Conservation (phyloP, 2,329 filamentous ascomycete genomes). For the Stachybotrys elegans region DNA sequence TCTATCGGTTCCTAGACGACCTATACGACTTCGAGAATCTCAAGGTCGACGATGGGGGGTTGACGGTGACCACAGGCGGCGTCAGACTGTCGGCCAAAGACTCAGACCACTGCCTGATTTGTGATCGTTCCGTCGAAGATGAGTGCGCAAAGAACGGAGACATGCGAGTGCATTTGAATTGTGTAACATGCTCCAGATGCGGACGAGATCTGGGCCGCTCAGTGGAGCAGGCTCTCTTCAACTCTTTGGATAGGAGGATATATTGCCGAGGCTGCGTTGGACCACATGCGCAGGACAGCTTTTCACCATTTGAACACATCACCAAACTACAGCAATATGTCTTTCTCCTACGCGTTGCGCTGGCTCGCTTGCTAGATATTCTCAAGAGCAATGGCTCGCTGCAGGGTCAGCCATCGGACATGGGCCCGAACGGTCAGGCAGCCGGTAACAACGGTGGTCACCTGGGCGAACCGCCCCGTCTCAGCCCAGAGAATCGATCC, state of each 20-base stretch:
- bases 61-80: slow-evolving; percentile 62
- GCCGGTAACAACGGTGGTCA: slow-evolving; percentile 41
- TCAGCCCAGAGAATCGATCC: slow-evolving; percentile 64
- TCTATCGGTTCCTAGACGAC: slow-evolving; percentile 79
- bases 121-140: slow-evolving; percentile 86
- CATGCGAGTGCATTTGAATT: slow-evolving; percentile 77
- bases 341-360: slow-evolving; percentile 84
- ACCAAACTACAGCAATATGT: slow-evolving; percentile 92
- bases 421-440: slow-evolving; percentile 36
- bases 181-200: slow-evolving; percentile 69
- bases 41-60: slow-evolving; percentile 64
- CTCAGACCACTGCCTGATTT: slow-evolving; percentile 79
- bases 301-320: slow-evolving; percentile 62
- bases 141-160: slow-evolving; percentile 76
- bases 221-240: slow-evolving; percentile 67
- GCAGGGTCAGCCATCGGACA: slow-evolving; percentile 67
- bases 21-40: slow-evolving; percentile 77
- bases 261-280: slow-evolving; percentile 66
- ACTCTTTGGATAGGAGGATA: slow-evolving; percentile 60
- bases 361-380: slow-evolving; percentile 84
- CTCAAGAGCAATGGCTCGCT: slow-evolving; percentile 78
- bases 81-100: slow-evolving; percentile 65
- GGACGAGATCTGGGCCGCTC: slow-evolving; percentile 61
- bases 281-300: slow-evolving; percentile 45
- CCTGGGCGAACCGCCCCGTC: slow-evolving; percentile 49